These are phyloP conservation scores for Phytophthora podocarpi DNA, from an alignment of 352 stramenopile genomes.

Conservation along the genomic window DNA sequence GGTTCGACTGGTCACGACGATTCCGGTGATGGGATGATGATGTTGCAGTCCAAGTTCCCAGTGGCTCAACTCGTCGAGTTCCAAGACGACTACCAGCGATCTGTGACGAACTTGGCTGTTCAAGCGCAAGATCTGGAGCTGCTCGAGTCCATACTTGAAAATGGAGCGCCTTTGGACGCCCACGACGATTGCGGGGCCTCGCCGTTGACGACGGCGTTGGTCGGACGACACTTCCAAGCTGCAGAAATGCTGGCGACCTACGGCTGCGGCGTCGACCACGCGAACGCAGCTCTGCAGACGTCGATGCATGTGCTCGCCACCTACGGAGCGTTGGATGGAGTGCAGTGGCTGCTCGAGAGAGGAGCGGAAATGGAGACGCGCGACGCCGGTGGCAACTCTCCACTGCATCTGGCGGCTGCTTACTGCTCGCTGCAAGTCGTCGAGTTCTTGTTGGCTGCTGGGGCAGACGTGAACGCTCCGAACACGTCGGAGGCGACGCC, in stretches of 20 bases:
- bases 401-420: constrained; percentile 42
- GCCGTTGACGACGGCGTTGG: constrained; percentile 23
- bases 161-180: constrained; percentile 11
- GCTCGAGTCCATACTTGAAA: constrained; percentile 36
- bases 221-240: constrained; percentile 12
- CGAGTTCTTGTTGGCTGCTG: constrained; percentile 16
- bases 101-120: constrained; percentile 37
- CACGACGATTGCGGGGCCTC: constrained; percentile 15
- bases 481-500: constrained; percentile 34
- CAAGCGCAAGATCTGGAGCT: constrained; percentile 22
- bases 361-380: constrained; percentile 38
- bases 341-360: constrained; percentile 31
- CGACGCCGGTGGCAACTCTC: constrained; percentile 41
- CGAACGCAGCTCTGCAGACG: constrained; percentile 33
- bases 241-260: constrained; percentile 35
- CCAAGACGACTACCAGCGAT: constrained; percentile 27
- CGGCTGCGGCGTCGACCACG: constrained; percentile 28
- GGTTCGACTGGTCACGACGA: constrained; percentile 11
- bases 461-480: constrained; percentile 34
- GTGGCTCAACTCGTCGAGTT: constrained; percentile 6
- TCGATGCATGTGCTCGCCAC: constrained; percentile 41
- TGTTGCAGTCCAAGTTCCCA: constrained; percentile 3
- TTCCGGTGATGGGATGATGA: background rate
- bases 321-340: constrained; percentile 27
- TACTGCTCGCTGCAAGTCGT: constrained; percentile 35